Evolutionary conservation across 140 eudicot species (phyloP).

Genomic region (Cichorium intybus): DNA sequence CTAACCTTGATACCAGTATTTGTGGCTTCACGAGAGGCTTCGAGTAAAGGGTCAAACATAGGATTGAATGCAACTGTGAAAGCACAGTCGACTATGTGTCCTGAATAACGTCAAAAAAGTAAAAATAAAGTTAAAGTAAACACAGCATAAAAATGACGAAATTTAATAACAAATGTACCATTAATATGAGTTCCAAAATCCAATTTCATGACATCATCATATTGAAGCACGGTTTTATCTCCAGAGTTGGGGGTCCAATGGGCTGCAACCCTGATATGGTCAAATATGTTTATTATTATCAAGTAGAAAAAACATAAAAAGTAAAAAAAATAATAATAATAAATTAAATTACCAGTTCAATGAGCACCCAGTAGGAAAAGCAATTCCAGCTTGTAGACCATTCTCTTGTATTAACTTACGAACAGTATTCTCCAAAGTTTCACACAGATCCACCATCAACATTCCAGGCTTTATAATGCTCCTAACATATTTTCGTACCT

Average conservation of each 20-base stretch:
- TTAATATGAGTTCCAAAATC: slow-evolving; percentile 98
- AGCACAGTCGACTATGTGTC: slow-evolving; percentile 91
- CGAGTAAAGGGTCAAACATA: slow-evolving; percentile 87
- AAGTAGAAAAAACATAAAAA: neutral
- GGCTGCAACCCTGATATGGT: slow-evolving; percentile 86
- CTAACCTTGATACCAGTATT: slow-evolving; percentile 91
- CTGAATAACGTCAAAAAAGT: slow-evolving; percentile 44
- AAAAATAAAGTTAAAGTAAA: neutral
- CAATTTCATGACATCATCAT: slow-evolving; percentile 97
- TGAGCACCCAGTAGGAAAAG: slow-evolving; percentile 98
- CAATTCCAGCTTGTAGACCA: slow-evolving; percentile 98
- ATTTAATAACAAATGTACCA: slow-evolving; percentile 44
- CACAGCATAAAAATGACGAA: neutral
- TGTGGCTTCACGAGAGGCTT: slow-evolving; percentile 98
- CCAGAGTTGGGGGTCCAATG: slow-evolving; percentile 99
- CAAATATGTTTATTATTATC: neutral
- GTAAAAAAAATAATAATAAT: neutral
- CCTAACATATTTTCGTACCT: slow-evolving; percentile 92
- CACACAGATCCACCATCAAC: slow-evolving; percentile 96
- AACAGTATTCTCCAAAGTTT: slow-evolving; percentile 93
- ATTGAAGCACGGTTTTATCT: slow-evolving; percentile 95
- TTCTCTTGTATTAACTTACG: slow-evolving; percentile 94
- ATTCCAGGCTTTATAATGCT: slow-evolving; percentile 92
- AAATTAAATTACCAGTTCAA: slow-evolving; percentile 66
- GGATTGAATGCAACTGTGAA: slow-evolving; percentile 98